Conservation (phyloP, 1,139 yeast genomes). For the Pichia norvegensis region DNA sequence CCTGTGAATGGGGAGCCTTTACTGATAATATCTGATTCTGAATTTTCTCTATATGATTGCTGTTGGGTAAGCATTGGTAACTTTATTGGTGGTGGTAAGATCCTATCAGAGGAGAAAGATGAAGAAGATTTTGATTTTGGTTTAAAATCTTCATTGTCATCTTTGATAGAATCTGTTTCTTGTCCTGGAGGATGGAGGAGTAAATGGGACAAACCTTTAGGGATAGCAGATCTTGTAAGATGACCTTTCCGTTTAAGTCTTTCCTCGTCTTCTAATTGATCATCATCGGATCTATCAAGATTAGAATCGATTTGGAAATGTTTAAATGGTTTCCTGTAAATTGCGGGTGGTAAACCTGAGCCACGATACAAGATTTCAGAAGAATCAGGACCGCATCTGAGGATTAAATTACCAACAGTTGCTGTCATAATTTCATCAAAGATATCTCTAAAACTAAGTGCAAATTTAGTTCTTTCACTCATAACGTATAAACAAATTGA, state of each 20-base stretch:
- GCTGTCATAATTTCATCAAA: conserved; percentile 55
- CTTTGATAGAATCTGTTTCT: conserved; percentile 1
- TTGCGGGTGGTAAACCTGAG: conserved; percentile 48
- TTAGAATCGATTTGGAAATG: conserved; percentile 29
- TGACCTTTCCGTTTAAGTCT: conserved; percentile 38
- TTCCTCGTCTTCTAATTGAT: conserved; percentile 38
- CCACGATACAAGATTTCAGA: conserved; percentile 37
- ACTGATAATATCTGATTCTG: not conserved
- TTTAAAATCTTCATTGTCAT: not conserved
- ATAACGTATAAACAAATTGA: conserved; percentile 50
- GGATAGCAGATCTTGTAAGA: conserved; percentile 40
- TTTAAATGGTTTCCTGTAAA: conserved; percentile 34
- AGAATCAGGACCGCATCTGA: conserved; percentile 50
- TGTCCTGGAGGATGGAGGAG: conserved; percentile 29
- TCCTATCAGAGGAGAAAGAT: conserved; percentile 7
- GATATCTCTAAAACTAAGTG: conserved; percentile 49
- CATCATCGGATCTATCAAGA: conserved; percentile 32
- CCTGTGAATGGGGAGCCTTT: not conserved
- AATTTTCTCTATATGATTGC: conserved; percentile 2
- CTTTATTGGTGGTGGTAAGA: conserved; percentile 14
- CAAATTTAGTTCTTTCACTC: conserved; percentile 55
- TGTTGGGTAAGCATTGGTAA: conserved; percentile 6
- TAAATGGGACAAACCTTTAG: conserved; percentile 42
- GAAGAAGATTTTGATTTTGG: not conserved
- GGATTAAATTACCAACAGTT: conserved; percentile 45